Evolutionary conservation across 441 rosid genomes (phyloP).

Genomic region (Aquilaria agallochum): DNA sequence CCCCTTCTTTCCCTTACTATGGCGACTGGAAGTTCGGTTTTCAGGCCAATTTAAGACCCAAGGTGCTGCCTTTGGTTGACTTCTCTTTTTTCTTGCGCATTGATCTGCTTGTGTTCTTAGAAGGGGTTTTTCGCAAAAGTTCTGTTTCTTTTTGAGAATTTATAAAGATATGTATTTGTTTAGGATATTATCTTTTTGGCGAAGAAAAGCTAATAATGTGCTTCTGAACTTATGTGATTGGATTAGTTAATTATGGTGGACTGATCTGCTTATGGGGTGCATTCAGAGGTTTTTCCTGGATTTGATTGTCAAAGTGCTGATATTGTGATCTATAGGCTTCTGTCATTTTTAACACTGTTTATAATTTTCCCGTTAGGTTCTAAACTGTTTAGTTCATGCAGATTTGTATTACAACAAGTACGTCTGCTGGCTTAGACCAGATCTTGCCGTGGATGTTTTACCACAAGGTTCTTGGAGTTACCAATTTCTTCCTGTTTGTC

Average conservation of each 20-base stretch:
- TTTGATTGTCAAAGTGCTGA: too few species aligned
- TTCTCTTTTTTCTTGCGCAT: not conserved
- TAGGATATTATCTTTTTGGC: too few species aligned
- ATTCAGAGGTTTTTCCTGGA: too few species aligned
- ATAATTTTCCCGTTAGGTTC: constrained; percentile 5
- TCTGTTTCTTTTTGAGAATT: too few species aligned
- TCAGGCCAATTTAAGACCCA: constrained; percentile 65
- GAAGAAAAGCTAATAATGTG: too few species aligned
- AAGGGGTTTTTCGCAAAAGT: too few species aligned
- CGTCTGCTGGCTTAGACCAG: constrained; percentile 74
- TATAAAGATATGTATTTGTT: too few species aligned
- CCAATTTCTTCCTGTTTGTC: constrained; percentile 65
- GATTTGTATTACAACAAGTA: constrained; percentile 72
- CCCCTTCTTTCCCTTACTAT: constrained; percentile 89
- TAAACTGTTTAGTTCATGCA: constrained; percentile 11
- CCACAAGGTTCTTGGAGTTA: constrained; percentile 76
- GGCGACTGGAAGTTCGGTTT: constrained; percentile 76
- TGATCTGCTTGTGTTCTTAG: not conserved
- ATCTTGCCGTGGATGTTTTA: constrained; percentile 85
- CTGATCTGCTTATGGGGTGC: too few species aligned
- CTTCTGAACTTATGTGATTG: too few species aligned
- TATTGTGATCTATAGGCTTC: too few species aligned
- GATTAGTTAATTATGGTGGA: too few species aligned
- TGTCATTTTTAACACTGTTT: not conserved
- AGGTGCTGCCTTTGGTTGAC: constrained; percentile 29